These are phyloP conservation scores for Agaricus bisporus DNA, from an alignment of 768 basidiomycete species.

Conservation along the genomic window DNA sequence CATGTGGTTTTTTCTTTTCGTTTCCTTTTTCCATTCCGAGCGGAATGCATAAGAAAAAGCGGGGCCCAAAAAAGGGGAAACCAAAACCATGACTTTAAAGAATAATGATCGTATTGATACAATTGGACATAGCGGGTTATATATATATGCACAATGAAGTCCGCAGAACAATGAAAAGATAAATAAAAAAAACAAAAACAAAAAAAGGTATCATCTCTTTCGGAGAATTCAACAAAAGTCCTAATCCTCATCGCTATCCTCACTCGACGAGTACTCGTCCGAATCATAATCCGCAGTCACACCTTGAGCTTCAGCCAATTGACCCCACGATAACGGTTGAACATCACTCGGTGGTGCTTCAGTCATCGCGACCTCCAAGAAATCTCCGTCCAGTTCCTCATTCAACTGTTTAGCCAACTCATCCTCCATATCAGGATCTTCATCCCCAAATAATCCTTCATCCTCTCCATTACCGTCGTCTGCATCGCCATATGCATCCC, in stretches of 20 bases:
- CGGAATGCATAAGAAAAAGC: too few relatives aligned
- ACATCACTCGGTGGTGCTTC: neutral
- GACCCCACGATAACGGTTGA: conserved; percentile 13
- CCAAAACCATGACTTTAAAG: too few relatives aligned
- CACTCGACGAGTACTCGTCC: conserved; percentile 13
- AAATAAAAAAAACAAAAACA: too few relatives aligned
- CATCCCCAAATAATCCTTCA: conserved; percentile 12
- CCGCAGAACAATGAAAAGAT: too few relatives aligned
- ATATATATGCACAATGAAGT: too few relatives aligned
- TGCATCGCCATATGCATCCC: conserved; percentile 10
- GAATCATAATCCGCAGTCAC: conserved; percentile 1
- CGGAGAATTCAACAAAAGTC: neutral
- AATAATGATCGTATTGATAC: too few relatives aligned
- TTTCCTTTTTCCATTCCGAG: too few relatives aligned
- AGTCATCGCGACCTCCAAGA: conserved; percentile 7
- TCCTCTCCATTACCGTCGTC: conserved; percentile 1
- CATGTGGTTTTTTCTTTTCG: too few relatives aligned
- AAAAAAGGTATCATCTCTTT: neutral
- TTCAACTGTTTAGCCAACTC: conserved; percentile 11
- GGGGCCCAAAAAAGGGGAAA: too few relatives aligned
- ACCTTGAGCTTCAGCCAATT: conserved; percentile 6
- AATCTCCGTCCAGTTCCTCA: conserved; percentile 7
- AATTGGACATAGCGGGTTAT: too few relatives aligned
- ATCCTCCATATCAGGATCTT: conserved; percentile 10
- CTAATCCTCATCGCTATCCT: conserved; percentile 13